Evolutionary conservation across 75 land plant species (phyloP), one percentile per base, ranked within the genome.

Genomic region (Azolla pinnata): DNA sequence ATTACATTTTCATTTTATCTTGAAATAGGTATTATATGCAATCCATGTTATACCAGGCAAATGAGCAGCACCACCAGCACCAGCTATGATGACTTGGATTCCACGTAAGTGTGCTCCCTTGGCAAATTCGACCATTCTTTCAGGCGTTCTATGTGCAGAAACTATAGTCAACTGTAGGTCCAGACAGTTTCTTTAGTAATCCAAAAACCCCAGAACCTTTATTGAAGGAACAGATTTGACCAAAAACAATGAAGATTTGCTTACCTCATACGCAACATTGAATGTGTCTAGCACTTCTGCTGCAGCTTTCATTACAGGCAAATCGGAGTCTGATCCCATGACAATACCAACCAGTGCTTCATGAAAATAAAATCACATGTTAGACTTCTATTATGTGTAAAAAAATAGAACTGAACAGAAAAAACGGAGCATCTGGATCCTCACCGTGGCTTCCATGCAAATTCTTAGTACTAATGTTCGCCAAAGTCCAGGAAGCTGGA

Each of bases 51-150:
- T 49, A 77, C 93, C 98, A 65, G 98, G 98, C 42, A 93, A 56
- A 52, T 93, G 98, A 19, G 98, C 98, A 25, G 98, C 98, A 60
- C 98, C 98, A 61, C 98, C 98, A 60, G 98, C 96, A 46, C 98
- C 98, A 29, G 98, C 98, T 66, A 93, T 88, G 32, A 93, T 85
- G 26, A 93, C 67, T 45, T 79, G 72, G 44, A 88, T 56, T 5
- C 98, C 98, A 49, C 85, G 77, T 35, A 74, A 57, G 51, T 62
- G 80, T 33, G 98, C 98, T 51, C 74, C 72, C 38, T 61, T 46
- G 14, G 97, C 95, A 79, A 76, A 92, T 17, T 69, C 59, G 51
- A 77, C 74, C 97, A 92, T 92, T 73, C 83, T 63, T 29, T 85
- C 84, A 21, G 95, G 93, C 10, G 97, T 92, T 44, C 98, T 71